Base-by-base conservation (phyloP, 2,329 filamentous ascomycete genomes). In the Aaosphaeria arxii region DNA sequence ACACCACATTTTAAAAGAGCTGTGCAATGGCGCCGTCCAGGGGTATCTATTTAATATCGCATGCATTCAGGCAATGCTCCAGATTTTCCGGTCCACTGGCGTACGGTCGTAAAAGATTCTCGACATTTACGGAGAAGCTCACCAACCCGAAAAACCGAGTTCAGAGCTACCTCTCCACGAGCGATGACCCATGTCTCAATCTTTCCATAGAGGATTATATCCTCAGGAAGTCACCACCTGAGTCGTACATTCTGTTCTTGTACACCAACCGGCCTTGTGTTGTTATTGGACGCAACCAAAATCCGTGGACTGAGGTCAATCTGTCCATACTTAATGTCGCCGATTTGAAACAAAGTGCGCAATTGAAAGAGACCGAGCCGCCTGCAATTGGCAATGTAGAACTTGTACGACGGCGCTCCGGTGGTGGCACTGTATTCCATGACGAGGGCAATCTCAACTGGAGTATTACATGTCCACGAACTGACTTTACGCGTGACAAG, bases 211-310 rank as follows among this genome's bases (percentile, higher is more conserved):
- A 99, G 75, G 90, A 97, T 68, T 86, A 89, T 69, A 84, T 99
- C 30, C 82, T 97, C 6, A 84, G 89, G 60, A 83, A 84, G 46
- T 86, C 87, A 0, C 81, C 85, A 1, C 76, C 83, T 5, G 81
- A 87, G 51, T 90, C 90, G 9, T 86, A 82, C 11, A 72, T 97
- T 44, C 81, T 97, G 2, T 88, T 97, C 48, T 81, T 96, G 44
- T 99, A 97, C 74, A 82, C 84, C 61, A 97, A 99, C 72, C 73
- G 83, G 35, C 91, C 92, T 1, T 91, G 89, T 67, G 81, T 99
- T 50, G 86, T 99, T 65, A 86, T 99, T 57, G 94, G 94, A 40
- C 85, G 94, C 51, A 99, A 99, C 69, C 94, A 99, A 74, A 99
- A 99, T 69, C 94, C 94, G 46, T 99, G 92, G 94, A 79, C 89